Conservation (phyloP, 2,329 filamentous ascomycete genomes). For the Botrytis medusae region DNA sequence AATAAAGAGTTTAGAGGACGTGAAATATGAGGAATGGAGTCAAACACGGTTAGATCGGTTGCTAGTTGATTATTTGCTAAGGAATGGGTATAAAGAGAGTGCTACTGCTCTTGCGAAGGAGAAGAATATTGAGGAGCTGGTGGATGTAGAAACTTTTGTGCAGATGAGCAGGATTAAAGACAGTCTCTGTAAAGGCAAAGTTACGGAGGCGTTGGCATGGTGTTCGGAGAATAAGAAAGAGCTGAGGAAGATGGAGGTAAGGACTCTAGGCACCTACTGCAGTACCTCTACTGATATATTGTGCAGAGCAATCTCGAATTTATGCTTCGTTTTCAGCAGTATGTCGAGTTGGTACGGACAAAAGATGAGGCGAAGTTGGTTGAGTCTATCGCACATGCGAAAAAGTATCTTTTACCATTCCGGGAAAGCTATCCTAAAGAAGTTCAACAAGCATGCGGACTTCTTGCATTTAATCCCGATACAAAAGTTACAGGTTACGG, state of each 20-base stretch:
- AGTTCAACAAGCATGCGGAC: conserved; percentile 71
- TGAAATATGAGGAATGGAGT: conserved; percentile 91
- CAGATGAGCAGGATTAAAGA: conserved; percentile 76
- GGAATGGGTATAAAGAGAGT: conserved; percentile 77
- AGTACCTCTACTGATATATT: neutral
- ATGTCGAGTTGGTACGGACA: conserved; percentile 81
- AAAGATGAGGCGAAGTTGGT: conserved; percentile 62
- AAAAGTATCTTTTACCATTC: conserved; percentile 74
- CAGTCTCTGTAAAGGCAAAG: conserved; percentile 67
- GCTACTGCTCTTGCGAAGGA: conserved; percentile 73
- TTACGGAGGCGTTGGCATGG: conserved; percentile 81
- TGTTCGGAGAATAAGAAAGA: conserved; percentile 92
- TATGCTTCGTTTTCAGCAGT: conserved; percentile 90
- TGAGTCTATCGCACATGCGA: conserved; percentile 80
- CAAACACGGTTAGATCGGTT: conserved; percentile 77
- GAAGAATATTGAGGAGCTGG: conserved; percentile 74
- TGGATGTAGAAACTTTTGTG: conserved; percentile 86
- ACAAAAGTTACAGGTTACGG: conserved; percentile 58
- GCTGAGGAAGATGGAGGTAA: conserved; percentile 79
- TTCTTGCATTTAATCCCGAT: conserved; percentile 72
- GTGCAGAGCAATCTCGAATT: conserved; percentile 80
- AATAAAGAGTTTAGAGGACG: conserved; percentile 80
- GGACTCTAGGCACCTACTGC: conserved; percentile 31
- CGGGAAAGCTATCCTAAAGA: conserved; percentile 66
- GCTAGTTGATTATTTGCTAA: conserved; percentile 87